Evolutionary conservation across 2,329 filamentous ascomycete species (phyloP), one percentile per base, ranked within the genome.

Genomic region (Xylariales sp.): DNA sequence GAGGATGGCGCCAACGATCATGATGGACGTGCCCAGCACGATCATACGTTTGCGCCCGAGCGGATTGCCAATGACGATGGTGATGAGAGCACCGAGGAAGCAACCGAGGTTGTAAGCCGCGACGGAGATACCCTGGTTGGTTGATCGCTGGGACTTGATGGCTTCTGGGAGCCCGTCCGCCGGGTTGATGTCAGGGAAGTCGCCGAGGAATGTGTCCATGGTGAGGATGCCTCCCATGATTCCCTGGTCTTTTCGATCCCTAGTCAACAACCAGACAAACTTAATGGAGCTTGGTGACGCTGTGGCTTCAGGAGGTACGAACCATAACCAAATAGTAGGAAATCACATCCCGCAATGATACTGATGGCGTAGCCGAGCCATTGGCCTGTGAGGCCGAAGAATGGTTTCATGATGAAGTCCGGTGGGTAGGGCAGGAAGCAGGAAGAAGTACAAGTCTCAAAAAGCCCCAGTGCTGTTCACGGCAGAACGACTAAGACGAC

Each of bases 141-240:
- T 71, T 3, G 75, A 70, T 14, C 74, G 68, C 39, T 57, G 50
- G 23, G 63, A 62, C 33, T 56, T 57, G 38, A 66, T 53, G 2
- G 52, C 37, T 1, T 46, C 23, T 7, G 44, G 43, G 27, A 58
- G 55, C 24, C 46, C 42, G 1, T 54, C 52, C 17, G 60, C 55
- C 5, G 73, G 67, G 51, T 78, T 70, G 44, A 78, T 75, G 25
- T 65, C 53, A 0, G 75, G 76, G 46, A 81, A 81, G 13, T 63
- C 59, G 3, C 57, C 50, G 3, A 78, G 63, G 49, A 85, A 87
- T 8, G 71, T 70, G 15, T 72, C 62, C 51, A 90, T 72, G 4
- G 83, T 87, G 40, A 91, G 66, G 46, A 91, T 78, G 40, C 81
- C 81, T 31, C 82, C 85, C 72, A 86, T 88, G 8, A 88, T 82